Evolutionary conservation across 192 early-diverging fungal genomes (phyloP).

Genomic region (Jimgerdemannia flammicorona): DNA sequence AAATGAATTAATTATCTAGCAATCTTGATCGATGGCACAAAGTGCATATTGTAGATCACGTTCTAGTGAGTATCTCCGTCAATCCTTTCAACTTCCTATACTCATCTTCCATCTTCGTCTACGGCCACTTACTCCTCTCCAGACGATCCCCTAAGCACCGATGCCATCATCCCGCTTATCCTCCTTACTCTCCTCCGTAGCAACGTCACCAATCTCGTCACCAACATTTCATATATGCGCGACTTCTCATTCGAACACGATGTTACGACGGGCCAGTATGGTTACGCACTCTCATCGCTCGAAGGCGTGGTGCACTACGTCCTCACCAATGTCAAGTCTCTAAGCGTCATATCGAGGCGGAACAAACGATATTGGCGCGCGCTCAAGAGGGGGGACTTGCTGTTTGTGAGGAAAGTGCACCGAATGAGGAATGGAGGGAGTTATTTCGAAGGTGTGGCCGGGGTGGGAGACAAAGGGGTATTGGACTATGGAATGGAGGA

Average conservation of each 20-base stretch:
- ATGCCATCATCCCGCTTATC: conserved; percentile 43
- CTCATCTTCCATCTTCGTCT: neutral
- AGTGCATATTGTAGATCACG: no score
- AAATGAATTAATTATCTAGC: neutral
- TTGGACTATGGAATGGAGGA: conserved; percentile 10
- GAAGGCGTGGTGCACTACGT: conserved; percentile 45
- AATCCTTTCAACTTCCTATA: neutral
- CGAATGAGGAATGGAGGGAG: neutral
- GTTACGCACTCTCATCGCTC: conserved; percentile 44
- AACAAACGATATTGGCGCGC: conserved; percentile 35
- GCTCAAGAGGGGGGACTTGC: conserved; percentile 24
- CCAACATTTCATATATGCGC: conserved; percentile 47
- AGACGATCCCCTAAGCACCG: conserved; percentile 21
- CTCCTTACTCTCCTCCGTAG: conserved; percentile 42
- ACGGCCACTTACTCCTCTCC: neutral
- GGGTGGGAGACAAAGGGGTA: neutral
- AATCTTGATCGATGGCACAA: neutral
- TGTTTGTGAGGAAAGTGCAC: neutral
- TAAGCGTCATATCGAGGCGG: conserved; percentile 25
- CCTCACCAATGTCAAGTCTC: conserved; percentile 16
- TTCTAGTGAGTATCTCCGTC: no score
- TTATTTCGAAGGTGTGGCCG: neutral
- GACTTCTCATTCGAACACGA: conserved; percentile 42
- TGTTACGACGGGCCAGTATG: conserved; percentile 33
- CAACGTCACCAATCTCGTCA: conserved; percentile 37